A percentile compares a stretch with the other conserved stretches of the same genome.
Conservation (phyloP, 768 basidiomycete species). For the Kondoa malvinella region DNA sequence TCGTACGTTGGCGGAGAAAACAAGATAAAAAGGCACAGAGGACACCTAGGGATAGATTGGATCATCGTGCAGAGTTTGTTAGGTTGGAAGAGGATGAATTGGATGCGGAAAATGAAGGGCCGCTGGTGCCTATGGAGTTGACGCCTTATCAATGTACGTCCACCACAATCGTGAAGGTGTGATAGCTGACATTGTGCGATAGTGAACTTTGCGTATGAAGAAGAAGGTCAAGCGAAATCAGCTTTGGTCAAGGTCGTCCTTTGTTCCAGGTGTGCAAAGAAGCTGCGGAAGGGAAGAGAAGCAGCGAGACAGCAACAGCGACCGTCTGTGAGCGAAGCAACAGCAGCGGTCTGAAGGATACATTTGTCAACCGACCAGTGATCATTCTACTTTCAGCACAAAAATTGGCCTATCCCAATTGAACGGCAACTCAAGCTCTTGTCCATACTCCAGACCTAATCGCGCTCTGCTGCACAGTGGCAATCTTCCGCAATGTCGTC, state of each 20-base stretch:
- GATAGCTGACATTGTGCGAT: neutral
- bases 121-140: slow-evolving; percentile 24
- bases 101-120: slow-evolving; percentile 15
- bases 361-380: too few relatives aligned
- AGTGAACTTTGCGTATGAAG: slow-evolving; percentile 33
- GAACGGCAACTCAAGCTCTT: too few relatives aligned
- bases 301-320: slow-evolving; percentile 7
- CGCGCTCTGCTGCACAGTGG: too few relatives aligned
- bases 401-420: too few relatives aligned
- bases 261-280: slow-evolving; percentile 30
- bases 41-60: neutral
- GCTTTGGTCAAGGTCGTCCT: slow-evolving; percentile 34
- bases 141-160: slow-evolving; percentile 28
- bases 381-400: too few relatives aligned
- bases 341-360: too few relatives aligned
- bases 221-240: slow-evolving; percentile 29
- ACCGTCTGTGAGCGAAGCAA: too few relatives aligned
- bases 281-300: slow-evolving; percentile 27
- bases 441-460: too few relatives aligned
- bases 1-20: slow-evolving; percentile 2
- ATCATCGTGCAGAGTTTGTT: neutral
- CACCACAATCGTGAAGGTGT: neutral
- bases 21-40: neutral
- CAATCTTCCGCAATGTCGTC: too few relatives aligned
- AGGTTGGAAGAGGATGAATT: neutral